Evolutionary conservation across 2,329 filamentous ascomycete species (phyloP).

Genomic region (Trichophyton mentagrophytes): DNA sequence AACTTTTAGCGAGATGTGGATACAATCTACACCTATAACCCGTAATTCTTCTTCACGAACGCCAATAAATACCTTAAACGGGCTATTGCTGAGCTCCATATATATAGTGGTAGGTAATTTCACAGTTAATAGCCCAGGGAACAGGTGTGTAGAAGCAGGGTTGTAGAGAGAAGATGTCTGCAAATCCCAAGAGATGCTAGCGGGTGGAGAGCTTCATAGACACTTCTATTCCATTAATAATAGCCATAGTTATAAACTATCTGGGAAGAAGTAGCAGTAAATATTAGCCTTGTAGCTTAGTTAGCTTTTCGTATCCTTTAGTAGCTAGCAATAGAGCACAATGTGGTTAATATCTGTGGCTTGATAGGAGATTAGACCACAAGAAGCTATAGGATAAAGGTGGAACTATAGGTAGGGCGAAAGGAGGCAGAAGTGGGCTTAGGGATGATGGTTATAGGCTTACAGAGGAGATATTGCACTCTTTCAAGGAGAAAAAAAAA

Average conservation of each 20-base stretch:
- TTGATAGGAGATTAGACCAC: no score
- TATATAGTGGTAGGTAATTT: background rate
- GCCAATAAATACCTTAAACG: slow-evolving; percentile 1
- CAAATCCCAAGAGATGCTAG: background rate
- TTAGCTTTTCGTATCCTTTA: no score
- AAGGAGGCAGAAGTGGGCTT: no score
- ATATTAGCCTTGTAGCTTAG: background rate
- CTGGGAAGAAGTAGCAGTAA: background rate
- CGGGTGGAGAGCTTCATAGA: background rate
- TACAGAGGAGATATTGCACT: background rate
- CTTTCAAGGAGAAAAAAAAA: no score
- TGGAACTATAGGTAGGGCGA: no score
- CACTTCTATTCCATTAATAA: slow-evolving; percentile 7
- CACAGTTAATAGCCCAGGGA: slow-evolving; percentile 3
- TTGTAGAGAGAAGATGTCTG: background rate
- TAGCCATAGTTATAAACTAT: background rate
- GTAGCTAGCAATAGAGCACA: no score
- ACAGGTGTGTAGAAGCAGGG: background rate
- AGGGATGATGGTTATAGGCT: no score
- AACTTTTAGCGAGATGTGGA: slow-evolving; percentile 7
- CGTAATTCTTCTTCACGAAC: background rate
- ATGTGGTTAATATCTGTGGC: no score
- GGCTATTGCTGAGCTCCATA: background rate
- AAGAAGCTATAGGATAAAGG: no score
- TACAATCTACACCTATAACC: slow-evolving; percentile 1